These are phyloP conservation scores for Calonectria naviculata DNA, from an alignment of 2,329 filamentous ascomycete species.

Conservation along the genomic window DNA sequence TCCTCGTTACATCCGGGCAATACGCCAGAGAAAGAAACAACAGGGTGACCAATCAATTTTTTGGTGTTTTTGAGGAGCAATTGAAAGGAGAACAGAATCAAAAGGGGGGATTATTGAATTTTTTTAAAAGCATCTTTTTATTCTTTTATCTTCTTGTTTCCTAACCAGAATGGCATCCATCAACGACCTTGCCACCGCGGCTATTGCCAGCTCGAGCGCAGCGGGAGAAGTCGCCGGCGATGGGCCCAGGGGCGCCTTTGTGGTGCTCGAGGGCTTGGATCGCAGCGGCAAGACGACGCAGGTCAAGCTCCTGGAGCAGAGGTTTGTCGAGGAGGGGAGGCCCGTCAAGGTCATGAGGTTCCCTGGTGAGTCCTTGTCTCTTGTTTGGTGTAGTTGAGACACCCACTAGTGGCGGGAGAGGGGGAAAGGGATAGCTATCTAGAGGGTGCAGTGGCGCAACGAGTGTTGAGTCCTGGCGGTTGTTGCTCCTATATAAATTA, in stretches of 20 bases:
- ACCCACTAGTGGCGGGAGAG: not conserved
- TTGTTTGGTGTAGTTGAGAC: not conserved
- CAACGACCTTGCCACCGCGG: slow-evolving; percentile 61
- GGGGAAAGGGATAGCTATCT: not conserved
- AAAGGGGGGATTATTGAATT: not conserved
- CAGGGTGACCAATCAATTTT: not conserved
- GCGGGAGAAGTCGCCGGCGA: slow-evolving; percentile 28
- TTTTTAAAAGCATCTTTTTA: not conserved
- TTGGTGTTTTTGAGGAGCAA: not conserved
- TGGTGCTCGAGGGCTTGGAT: slow-evolving; percentile 90
- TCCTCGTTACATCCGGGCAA: not conserved
- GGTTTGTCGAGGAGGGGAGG: slow-evolving; percentile 60
- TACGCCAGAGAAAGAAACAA: not conserved
- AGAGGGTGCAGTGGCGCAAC: not conserved
- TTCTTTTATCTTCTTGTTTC: not conserved
- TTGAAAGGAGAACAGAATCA: not conserved
- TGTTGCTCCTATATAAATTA: not conserved
- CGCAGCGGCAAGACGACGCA: slow-evolving; percentile 94
- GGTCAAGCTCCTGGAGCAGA: slow-evolving; percentile 74
- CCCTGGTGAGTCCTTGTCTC: slow-evolving; percentile 58
- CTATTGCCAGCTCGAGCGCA: slow-evolving; percentile 55
- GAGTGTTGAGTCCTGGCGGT: not conserved
- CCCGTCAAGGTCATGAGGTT: slow-evolving; percentile 67
- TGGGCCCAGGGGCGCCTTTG: slow-evolving; percentile 69
- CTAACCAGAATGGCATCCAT: slow-evolving; percentile 56